Base-by-base conservation (phyloP, 495 filamentous ascomycete genomes). In the Podospora didyma region DNA sequence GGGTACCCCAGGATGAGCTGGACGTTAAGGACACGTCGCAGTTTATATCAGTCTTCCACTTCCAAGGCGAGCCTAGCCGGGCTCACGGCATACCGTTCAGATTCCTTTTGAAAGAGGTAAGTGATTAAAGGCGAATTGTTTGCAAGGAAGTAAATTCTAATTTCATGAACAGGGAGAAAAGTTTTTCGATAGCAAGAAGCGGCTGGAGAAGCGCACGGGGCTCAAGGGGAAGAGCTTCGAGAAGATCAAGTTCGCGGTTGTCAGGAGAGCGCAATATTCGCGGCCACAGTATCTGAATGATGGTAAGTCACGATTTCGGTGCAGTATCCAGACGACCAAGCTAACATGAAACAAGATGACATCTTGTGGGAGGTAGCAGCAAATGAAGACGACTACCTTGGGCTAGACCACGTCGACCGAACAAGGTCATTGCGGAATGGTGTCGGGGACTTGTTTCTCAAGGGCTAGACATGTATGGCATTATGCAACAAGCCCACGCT, bases 151-250 rank as follows among this genome's bases (percentile, higher is more conserved):
- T 10, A 52, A 47, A 34, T 3, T 7, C 47, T 68, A 58, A 74
- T 57, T 9, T 10, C 2, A 28, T 19, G n/a, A 26, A 20, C 56
- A 94, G 86, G 89, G 86, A 34, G 94, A 98, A 67, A 72, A 78
- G 35, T 99, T 97, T 75, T 83, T 86, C 39, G 88, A 97, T 28
- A 97, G 94, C 49, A 96, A 92, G 75, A 86, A 92, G 64, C 85
- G 94, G 21, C 78, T 99, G 2, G 90, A 90, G 62, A 89, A 89
- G 67, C 82, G 94, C 48, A 96, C 89, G 2, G 92, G 92, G 12
- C 85, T 99, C 69, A 97, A 96, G 75, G 94, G 94, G 60, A 97
- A 97, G 77, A 90, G 89, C 54, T 94, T 97, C 60, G 94, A 99
- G 72, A 99, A 97, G 79, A 92, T 97, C 69, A 96, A 92, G 72